Base-by-base conservation (phyloP, 2,329 filamentous ascomycete genomes). In the Nemania sp. region DNA sequence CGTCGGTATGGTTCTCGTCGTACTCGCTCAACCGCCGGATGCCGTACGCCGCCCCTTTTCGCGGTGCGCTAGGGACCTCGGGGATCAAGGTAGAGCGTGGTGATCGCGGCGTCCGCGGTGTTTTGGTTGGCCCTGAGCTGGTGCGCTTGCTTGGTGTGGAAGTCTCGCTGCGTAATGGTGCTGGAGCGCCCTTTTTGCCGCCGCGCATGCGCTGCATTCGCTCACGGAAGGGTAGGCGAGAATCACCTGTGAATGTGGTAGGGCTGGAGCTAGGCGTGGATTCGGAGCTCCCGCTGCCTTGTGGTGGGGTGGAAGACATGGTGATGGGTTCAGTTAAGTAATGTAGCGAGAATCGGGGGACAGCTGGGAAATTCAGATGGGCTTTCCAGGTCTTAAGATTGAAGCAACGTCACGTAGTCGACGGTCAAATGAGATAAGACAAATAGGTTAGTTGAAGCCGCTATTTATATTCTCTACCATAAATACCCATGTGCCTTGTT, bases 161-260 rank as follows among this genome's bases (percentile, higher is more conserved):
- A 26, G 52, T 59, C 24, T 27, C 51, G 18, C 20, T 51, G 26
- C 32, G 35, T 26, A 32, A 11, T 5, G 49, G 38, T 11, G 55
- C 26, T 5, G 59, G 29, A 3, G 24, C 24, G 10, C 27, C 27
- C 6, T 29, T n/a, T n/a, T n/a, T 51, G 29, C 26, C 15, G 38
- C 13, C 5, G 15, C 71, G 70, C 52, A 72, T 59, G 5, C 32
- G 32, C 5, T 29, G 62, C 1, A 75, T 43, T 38, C 72, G 62
- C 15, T 73, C 66, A 6, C 70, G 66, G 5, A 73, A 4, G 0
- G 72, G 64, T 1, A 32, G 7, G 27, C 73, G 73, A 53, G 47
- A 63, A 56, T 75, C 73, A 53, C 73, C 73, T 51, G 73, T 74
- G 49, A 8, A 70, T 29, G 3, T 55, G 24, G 26, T 26, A 26